Evolutionary conservation across 306 rosid species (phyloP).

Genomic region (Benincasa hispida): DNA sequence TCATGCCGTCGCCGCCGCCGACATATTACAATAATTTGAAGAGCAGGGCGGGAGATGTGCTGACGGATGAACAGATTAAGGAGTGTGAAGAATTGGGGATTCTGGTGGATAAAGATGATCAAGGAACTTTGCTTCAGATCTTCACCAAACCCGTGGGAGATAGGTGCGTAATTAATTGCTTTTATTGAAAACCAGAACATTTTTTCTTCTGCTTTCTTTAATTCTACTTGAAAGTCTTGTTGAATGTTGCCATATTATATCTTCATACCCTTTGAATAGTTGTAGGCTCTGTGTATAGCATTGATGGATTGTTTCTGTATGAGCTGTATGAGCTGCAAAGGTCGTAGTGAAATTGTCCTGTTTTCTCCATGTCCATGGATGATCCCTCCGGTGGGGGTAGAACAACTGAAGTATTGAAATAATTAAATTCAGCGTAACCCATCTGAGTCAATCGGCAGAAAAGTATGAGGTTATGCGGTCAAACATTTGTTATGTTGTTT

Average conservation of each 20-base stretch:
- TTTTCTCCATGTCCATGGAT: background rate
- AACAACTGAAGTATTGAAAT: too few relatives aligned
- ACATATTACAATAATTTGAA: slow-evolving; percentile 63
- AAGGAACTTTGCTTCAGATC: slow-evolving; percentile 87
- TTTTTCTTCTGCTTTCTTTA: background rate
- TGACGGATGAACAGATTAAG: slow-evolving; percentile 60
- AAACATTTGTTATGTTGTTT: too few relatives aligned
- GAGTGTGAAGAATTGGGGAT: slow-evolving; percentile 85
- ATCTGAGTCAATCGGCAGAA: too few relatives aligned
- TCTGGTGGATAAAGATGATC: slow-evolving; percentile 82
- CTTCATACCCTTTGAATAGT: background rate
- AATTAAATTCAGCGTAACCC: too few relatives aligned
- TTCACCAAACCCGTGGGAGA: slow-evolving; percentile 94
- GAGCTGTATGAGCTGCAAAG: background rate
- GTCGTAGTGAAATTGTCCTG: background rate
- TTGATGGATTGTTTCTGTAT: background rate
- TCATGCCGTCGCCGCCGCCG: slow-evolving; percentile 91
- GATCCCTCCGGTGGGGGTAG: background rate
- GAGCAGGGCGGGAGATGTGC: slow-evolving; percentile 53
- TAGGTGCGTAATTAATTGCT: slow-evolving; percentile 26
- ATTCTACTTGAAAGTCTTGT: background rate
- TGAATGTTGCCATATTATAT: background rate
- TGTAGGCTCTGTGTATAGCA: background rate
- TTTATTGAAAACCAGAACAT: background rate
- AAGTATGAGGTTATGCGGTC: too few relatives aligned